Evolutionary conservation across 768 basidiomycete genomes (phyloP), one percentile per base, ranked within the genome.

Genomic region (Pluteus cervinus): DNA sequence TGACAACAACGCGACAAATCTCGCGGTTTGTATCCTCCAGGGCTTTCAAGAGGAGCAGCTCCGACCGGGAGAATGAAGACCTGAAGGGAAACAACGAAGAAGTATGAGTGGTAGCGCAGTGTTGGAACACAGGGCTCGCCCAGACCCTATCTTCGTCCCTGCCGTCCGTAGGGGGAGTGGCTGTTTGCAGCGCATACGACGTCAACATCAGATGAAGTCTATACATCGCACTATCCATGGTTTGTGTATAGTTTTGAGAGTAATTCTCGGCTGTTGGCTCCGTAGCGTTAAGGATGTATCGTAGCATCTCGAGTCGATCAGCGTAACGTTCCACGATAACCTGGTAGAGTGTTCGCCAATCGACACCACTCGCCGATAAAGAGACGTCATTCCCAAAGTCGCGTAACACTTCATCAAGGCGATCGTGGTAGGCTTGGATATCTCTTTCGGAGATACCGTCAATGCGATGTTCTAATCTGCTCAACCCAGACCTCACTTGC

Each of bases 61-160:
- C 62, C 4, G 57, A 54, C 15, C 39, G n/a, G 0, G 60, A 56
- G 43, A 65, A 42, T 2, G 28, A 14, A 3, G 40, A 34, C 0
- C 33, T 36, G 36, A 9, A 31, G 24, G n/a, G 34, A 16, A 25
- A 42, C 10, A 53, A 44, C 21, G 32, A 44, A 3, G 41, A 29
- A 3, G 58, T 58, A 16, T 62, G 56, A 1, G 49, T 48, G 9
- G 52, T 62, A n/a, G 55, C 48, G 34, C 64, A 67, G 4, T 37
- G 28, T 20, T 43, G 43, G 43, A 52, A 64, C 8, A 62, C 42
- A 0, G 58, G 58, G 4, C 22, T 24, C 5, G 59, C 48, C 66
- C 63, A 68, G 2, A 32, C 21, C 11, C 41, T 25, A 11, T 48
- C 35, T 2, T 20, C 10, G n/a, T 14, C 17, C 11, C 14, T 20